phyloP scores from a whole-genome alignment of 805 yeast species.

The Candida vaughaniae region DNA sequence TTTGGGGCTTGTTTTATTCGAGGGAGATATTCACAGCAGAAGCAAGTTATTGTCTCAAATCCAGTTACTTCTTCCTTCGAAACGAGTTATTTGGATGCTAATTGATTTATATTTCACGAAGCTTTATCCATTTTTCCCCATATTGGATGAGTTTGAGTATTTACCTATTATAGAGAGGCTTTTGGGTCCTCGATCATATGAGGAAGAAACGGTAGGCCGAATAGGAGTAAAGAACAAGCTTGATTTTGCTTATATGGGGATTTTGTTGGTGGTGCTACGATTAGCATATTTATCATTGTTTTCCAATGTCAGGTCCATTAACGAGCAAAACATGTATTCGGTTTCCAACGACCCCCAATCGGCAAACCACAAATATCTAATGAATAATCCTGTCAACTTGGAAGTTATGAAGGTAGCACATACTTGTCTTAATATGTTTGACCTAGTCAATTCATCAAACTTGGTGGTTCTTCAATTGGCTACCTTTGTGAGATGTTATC shows the following conservation, averaged over 20 bases:
- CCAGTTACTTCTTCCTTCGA: constrained; percentile 46
- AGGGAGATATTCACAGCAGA: constrained; percentile 20
- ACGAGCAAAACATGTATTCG: constrained; percentile 20
- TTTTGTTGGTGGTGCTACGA: constrained; percentile 31
- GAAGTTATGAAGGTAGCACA: constrained; percentile 32
- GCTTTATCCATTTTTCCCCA: constrained; percentile 64
- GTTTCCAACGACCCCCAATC: constrained; percentile 9
- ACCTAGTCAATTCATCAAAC: constrained; percentile 38
- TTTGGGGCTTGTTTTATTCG: constrained; percentile 27
- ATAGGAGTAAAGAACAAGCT: constrained; percentile 18
- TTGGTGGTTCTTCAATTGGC: constrained; percentile 56
- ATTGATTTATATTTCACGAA: constrained; percentile 58
- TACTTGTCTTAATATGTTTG: constrained; percentile 35
- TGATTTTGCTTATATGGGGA: constrained; percentile 35
- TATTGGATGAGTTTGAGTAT: constrained; percentile 57
- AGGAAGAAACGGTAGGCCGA: constrained; percentile 13
- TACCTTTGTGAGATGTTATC: constrained; percentile 50
- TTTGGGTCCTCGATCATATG: constrained; percentile 36
- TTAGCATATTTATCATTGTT: constrained; percentile 34
- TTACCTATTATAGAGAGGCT: constrained; percentile 42
- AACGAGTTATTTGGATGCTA: constrained; percentile 52
- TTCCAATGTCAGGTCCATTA: constrained; percentile 26
- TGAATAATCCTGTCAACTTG: constrained; percentile 29
- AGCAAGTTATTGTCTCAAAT: constrained; percentile 25
- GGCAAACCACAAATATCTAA: constrained; percentile 23